Evolutionary conservation across 495 filamentous ascomycete species (phyloP).

Genomic region (Cudoniella acicularis): DNA sequence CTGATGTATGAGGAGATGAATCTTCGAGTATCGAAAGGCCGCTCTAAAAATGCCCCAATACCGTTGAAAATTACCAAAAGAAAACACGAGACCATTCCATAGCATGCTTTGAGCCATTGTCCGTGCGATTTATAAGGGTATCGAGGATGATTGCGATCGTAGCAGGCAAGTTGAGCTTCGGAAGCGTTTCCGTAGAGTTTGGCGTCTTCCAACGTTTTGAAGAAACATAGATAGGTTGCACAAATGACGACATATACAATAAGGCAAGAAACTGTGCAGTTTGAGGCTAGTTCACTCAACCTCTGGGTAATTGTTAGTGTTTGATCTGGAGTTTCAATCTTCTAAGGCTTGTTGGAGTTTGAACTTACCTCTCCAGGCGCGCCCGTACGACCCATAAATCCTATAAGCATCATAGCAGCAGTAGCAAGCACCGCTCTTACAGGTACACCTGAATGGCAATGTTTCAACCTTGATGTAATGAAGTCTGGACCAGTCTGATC

Average conservation of each 20-base stretch:
- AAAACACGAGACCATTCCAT: constrained; percentile 39
- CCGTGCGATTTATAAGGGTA: constrained; percentile 48
- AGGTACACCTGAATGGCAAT: constrained; percentile 44
- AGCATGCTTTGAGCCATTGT: constrained; percentile 41
- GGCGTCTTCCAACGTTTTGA: constrained; percentile 34
- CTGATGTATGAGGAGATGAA: constrained; percentile 47
- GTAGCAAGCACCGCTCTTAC: constrained; percentile 44
- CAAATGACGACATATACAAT: constrained; percentile 43
- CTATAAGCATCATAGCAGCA: constrained; percentile 39
- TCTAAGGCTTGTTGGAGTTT: too few relatives aligned
- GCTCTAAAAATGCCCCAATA: constrained; percentile 32
- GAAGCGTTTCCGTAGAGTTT: constrained; percentile 32
- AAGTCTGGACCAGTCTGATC: constrained; percentile 37
- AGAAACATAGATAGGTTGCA: constrained; percentile 39
- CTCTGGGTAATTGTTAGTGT: constrained; percentile 14
- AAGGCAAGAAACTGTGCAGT: constrained; percentile 41
- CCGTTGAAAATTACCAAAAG: constrained; percentile 45
- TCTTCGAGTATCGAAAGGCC: constrained; percentile 33
- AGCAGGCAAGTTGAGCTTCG: constrained; percentile 33
- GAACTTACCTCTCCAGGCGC: constrained; percentile 32
- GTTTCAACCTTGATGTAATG: constrained; percentile 30
- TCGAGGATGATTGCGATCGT: constrained; percentile 38
- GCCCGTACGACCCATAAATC: constrained; percentile 42
- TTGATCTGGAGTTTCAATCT: neutral
- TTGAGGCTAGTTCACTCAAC: constrained; percentile 38